Base-by-base conservation (phyloP, 257 asterid genomes). In the Fraxinus quadrangulata region DNA sequence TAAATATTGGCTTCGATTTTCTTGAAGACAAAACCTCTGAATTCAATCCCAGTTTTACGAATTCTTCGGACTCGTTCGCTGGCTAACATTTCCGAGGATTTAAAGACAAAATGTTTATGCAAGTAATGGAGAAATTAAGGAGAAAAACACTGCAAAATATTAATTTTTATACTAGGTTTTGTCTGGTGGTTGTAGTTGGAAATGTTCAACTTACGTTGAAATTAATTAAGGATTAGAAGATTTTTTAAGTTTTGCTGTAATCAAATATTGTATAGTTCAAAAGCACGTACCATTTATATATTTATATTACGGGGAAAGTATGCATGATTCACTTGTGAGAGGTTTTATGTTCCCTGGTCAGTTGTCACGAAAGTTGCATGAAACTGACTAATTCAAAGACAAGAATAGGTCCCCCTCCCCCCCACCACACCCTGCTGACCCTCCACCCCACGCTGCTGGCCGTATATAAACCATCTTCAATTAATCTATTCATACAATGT, bases 311-410 rank as follows among this genome's bases (percentile, higher is more conserved):
- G 65, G 26, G 11, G 19, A n/a, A n/a, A 54, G 65, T 19, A n/a
- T 54, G n/a, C 65, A 19, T 19, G 65, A 54, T 54, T 54, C 65
- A 54, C 56, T 47, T 47, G n/a, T 14, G 6, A 47, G 7, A 47
- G 0, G 56, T 47, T 4, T 47, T 47, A 14, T 14, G n/a, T 47
- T 16, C 56, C 1, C 79, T 47, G 4, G 75, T 74, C 72, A 70
- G 40, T 49, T 71, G 70, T 81, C 87, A 84, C 84, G 78, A 23
- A 78, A 67, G 36, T 70, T 81, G 85, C 83, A 84, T 84, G 87
- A 12, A 47, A 49, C 42, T 81, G 79, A 56, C 79, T 71, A 39
- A 71, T 77, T 78, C 78, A 77, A 70, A 74, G 61, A 51, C 75
- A 75, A 34, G 30, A 69, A 36, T 4, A 31, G 45, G 76, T 19